Evolutionary conservation across 805 yeast species (phyloP).

Genomic region (Schwanniomyces polymorphus): DNA sequence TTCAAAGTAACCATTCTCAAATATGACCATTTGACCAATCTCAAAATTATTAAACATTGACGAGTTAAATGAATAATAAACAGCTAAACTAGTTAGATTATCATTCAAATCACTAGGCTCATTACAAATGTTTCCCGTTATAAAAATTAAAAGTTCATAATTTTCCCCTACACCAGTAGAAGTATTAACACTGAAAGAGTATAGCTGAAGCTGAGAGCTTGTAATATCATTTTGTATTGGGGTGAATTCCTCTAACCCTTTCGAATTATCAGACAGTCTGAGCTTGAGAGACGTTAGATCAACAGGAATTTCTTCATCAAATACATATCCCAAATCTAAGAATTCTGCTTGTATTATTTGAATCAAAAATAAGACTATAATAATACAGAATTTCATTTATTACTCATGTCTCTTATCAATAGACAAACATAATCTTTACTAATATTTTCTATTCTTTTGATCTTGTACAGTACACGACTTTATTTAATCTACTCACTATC

Average conservation of each 20-base stretch:
- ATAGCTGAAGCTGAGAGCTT: constrained; percentile 40
- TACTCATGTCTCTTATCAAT: too few species aligned
- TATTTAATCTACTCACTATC: not conserved
- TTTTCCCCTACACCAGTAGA: constrained; percentile 45
- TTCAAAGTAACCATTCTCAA: constrained; percentile 37
- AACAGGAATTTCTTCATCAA: constrained; percentile 15
- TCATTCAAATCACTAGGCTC: constrained; percentile 25
- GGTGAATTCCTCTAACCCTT: constrained; percentile 34
- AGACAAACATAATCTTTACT: too few species aligned
- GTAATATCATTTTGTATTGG: constrained; percentile 36
- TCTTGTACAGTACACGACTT: constrained; percentile 1
- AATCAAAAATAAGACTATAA: not conserved
- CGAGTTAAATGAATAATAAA: constrained; percentile 39
- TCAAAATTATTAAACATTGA: constrained; percentile 29
- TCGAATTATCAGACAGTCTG: constrained; percentile 10
- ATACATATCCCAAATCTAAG: constrained; percentile 9
- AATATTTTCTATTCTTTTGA: not conserved
- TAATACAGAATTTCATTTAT: constrained; percentile 5
- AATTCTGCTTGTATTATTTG: constrained; percentile 2
- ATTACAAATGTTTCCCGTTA: constrained; percentile 52
- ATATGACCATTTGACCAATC: constrained; percentile 26
- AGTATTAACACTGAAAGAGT: constrained; percentile 45
- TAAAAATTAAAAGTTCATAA: constrained; percentile 47
- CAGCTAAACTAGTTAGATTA: constrained; percentile 29
- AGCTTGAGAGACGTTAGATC: constrained; percentile 3